Evolutionary conservation across 257 asterid genomes (phyloP).

Genomic region (Salvia rosmarinus): DNA sequence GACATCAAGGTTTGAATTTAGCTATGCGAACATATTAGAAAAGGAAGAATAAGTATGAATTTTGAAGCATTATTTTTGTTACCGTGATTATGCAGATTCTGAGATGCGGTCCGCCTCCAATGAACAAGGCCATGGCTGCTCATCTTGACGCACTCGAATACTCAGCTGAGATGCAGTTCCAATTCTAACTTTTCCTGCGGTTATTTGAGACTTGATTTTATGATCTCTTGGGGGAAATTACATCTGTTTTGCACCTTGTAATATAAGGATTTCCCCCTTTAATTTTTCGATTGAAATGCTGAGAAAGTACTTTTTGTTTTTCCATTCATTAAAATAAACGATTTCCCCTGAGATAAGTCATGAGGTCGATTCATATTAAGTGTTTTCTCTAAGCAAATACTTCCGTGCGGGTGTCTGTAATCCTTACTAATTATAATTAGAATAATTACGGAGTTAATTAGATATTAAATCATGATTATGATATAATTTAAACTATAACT

Average conservation of each 20-base stretch:
- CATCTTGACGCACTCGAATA: conserved; percentile 87
- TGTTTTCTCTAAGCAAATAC: too few relatives aligned
- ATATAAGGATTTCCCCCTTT: conserved; percentile 14
- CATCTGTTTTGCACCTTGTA: conserved; percentile 6
- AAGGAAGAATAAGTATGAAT: background rate
- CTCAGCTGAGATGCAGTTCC: conserved; percentile 88
- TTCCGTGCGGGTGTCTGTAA: too few relatives aligned
- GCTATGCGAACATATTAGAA: background rate
- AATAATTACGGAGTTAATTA: too few relatives aligned
- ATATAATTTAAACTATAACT: too few relatives aligned
- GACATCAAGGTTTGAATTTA: conserved; percentile 63
- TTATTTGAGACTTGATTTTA: background rate
- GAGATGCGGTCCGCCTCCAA: conserved; percentile 98
- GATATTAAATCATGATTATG: too few relatives aligned
- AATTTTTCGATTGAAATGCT: background rate
- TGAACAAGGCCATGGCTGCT: conserved; percentile 99
- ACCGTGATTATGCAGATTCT: conserved; percentile 54
- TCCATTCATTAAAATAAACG: conserved; percentile 27
- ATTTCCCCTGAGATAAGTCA: conserved; percentile 11
- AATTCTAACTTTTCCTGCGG: conserved; percentile 49
- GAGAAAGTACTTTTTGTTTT: conserved; percentile 1
- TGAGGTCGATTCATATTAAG: background rate
- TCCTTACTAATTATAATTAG: too few relatives aligned
- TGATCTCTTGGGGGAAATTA: conserved; percentile 23
- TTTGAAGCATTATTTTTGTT: background rate